Percentiles rank a stretch among this genome's conserved stretches.
Conservation (phyloP, 164 flowering plant genomes). For the Echeveria elegans region DNA sequence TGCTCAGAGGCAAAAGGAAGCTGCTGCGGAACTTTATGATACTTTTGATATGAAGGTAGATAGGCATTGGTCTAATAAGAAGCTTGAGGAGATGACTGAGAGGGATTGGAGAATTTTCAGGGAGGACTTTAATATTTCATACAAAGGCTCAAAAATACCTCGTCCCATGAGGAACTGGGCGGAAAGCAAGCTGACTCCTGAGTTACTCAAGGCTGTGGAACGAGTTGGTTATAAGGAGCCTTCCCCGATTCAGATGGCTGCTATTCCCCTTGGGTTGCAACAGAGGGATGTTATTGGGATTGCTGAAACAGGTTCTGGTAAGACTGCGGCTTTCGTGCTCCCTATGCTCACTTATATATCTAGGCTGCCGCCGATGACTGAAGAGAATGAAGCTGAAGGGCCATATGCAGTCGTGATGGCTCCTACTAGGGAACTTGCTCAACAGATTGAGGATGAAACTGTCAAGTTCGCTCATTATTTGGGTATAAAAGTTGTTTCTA, state of each 20-base stretch:
- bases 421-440: slow-evolving; percentile 88
- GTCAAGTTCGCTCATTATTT: slow-evolving; percentile 72
- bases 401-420: slow-evolving; percentile 95
- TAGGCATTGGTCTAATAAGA: slow-evolving; percentile 80
- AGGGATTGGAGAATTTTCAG: slow-evolving; percentile 90
- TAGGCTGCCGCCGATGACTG: slow-evolving; percentile 65
- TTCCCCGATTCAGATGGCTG: slow-evolving; percentile 90
- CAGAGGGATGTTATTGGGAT: slow-evolving; percentile 88
- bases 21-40: slow-evolving; percentile 62
- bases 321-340: slow-evolving; percentile 89
- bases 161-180: slow-evolving; percentile 78
- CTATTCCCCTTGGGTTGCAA: slow-evolving; percentile 79
- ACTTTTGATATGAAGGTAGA: slow-evolving; percentile 20
- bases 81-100: slow-evolving; percentile 83
- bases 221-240: slow-evolving; percentile 77
- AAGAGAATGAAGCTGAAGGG: slow-evolving; percentile 84
- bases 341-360: slow-evolving; percentile 83
- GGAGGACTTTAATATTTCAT: slow-evolving; percentile 79
- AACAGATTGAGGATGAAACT: slow-evolving; percentile 90
- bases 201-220: slow-evolving; percentile 70
- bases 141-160: slow-evolving; percentile 81
- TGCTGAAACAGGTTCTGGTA: slow-evolving; percentile 94
- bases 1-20: slow-evolving; percentile 2
- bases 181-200: slow-evolving; percentile 52
- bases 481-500: slow-evolving; percentile 73